phyloP scores from a whole-genome alignment of 371 early-diverging fungal genomes.

The Mortierella sp. region DNA sequence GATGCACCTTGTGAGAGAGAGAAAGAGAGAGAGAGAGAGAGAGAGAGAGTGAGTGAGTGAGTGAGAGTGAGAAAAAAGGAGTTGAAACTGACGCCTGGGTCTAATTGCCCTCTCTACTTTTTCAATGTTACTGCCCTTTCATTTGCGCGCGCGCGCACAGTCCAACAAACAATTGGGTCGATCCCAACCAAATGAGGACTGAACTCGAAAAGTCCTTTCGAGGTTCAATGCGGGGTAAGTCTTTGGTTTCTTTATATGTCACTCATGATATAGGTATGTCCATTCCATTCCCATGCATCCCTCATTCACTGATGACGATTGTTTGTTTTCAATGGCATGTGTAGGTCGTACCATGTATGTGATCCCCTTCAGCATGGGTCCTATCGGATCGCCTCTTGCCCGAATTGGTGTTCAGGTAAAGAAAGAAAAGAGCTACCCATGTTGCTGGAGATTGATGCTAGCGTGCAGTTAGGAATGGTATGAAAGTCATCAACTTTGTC shows the following conservation, averaged over 20 bases:
- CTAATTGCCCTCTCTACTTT: not conserved
- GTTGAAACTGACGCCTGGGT: not conserved
- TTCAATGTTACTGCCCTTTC: not conserved
- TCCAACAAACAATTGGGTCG: slow-evolving; percentile 64
- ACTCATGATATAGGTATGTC: too few species aligned
- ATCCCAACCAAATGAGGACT: slow-evolving; percentile 55
- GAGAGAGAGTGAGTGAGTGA: too few species aligned
- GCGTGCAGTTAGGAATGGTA: not conserved
- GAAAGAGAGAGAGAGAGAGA: too few species aligned
- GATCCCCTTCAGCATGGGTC: slow-evolving; percentile 65
- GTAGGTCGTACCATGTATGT: slow-evolving; percentile 64
- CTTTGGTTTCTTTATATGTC: not conserved
- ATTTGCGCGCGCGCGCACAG: slow-evolving; percentile 16
- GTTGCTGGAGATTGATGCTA: not conserved
- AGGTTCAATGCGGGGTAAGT: slow-evolving; percentile 62
- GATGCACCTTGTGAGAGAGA: too few species aligned
- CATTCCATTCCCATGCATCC: too few species aligned
- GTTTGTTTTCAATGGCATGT: not conserved
- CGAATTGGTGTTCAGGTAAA: slow-evolving; percentile 60
- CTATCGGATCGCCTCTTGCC: slow-evolving; percentile 59
- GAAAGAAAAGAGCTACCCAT: not conserved
- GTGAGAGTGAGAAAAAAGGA: not conserved
- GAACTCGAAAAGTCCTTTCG: slow-evolving; percentile 55
- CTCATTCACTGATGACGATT: not conserved
- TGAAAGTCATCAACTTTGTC: not conserved